These are phyloP conservation scores for Coleophoma eucalyptorum DNA, from an alignment of 2,329 filamentous ascomycete species.

Conservation along the genomic window DNA sequence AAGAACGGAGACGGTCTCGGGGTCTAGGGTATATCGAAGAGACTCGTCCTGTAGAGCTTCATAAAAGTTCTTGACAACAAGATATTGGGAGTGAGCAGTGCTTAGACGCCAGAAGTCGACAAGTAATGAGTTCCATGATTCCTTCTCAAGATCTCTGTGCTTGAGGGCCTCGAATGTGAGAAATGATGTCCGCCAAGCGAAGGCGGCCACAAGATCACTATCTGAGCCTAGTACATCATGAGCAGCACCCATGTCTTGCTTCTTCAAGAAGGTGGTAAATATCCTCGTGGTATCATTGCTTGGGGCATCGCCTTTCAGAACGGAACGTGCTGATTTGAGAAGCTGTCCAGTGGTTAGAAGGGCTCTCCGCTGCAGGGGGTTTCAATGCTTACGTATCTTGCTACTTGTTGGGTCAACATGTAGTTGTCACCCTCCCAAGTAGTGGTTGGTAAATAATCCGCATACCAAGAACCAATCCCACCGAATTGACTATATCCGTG, in stretches of 20 bases:
- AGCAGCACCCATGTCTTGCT: conserved; percentile 66
- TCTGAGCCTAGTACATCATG: conserved; percentile 72
- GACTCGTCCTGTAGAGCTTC: conserved; percentile 54
- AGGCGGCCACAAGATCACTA: conserved; percentile 67
- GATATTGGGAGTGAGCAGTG: conserved; percentile 73
- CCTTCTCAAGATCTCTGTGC: conserved; percentile 71
- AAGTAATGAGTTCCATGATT: conserved; percentile 72
- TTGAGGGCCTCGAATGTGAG: conserved; percentile 73
- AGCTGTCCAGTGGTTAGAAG: conserved; percentile 36
- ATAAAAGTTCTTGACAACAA: conserved; percentile 79
- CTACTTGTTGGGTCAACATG: conserved; percentile 78
- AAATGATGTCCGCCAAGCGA: conserved; percentile 71
- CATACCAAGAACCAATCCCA: conserved; percentile 72
- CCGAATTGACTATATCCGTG: conserved; percentile 74
- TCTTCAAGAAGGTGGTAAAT: conserved; percentile 58
- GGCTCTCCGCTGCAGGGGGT: background rate
- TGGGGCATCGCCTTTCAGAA: conserved; percentile 60
- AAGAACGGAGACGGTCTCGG: conserved; percentile 53
- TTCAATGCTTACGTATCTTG: conserved; percentile 53
- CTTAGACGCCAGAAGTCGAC: conserved; percentile 76
- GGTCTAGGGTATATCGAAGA: conserved; percentile 49
- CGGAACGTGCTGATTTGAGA: conserved; percentile 69
- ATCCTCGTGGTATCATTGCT: conserved; percentile 67
- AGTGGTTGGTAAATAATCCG: conserved; percentile 68
- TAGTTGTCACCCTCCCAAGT: conserved; percentile 70